Conservation (phyloP, 2,329 filamentous ascomycete genomes). For the Sarocladiaceae sp. region DNA sequence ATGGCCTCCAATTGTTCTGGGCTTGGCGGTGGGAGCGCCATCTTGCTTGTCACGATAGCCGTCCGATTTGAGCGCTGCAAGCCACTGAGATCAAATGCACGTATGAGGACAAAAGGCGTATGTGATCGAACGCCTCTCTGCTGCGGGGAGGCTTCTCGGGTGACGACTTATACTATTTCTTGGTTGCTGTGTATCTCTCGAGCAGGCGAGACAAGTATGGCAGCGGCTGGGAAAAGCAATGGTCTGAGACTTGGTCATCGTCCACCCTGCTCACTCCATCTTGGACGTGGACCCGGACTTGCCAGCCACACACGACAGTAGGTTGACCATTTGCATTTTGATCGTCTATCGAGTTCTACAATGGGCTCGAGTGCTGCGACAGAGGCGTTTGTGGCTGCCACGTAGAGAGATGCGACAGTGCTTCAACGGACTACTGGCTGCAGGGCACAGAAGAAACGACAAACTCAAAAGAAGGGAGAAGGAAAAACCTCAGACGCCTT, state of each 20-base stretch:
- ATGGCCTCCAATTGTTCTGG: conserved; percentile 10
- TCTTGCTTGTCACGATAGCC: neutral
- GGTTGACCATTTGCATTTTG: neutral
- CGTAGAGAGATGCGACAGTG: neutral
- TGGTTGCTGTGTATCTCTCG: neutral
- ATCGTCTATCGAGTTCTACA: neutral
- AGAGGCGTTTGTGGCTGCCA: conserved; percentile 1
- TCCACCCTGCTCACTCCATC: neutral
- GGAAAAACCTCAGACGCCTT: neutral
- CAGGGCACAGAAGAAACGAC: conserved; percentile 8
- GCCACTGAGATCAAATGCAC: neutral
- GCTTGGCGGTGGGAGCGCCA: conserved; percentile 7
- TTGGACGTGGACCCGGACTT: neutral
- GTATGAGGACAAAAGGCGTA: neutral
- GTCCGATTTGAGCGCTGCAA: conserved; percentile 1
- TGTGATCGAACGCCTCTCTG: neutral
- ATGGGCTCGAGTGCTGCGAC: neutral
- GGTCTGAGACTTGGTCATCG: conserved; percentile 6
- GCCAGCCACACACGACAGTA: neutral
- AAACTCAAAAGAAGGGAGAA: neutral
- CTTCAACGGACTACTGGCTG: neutral
- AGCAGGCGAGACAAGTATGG: neutral
- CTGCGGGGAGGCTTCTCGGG: neutral
- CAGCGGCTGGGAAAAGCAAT: neutral
- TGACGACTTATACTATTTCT: conserved; percentile 5